A percentile compares a stretch with the other conserved stretches of the same genome.
These are phyloP conservation scores for Vigna mungo DNA, from an alignment of 306 rosid species.

Conservation along the genomic window DNA sequence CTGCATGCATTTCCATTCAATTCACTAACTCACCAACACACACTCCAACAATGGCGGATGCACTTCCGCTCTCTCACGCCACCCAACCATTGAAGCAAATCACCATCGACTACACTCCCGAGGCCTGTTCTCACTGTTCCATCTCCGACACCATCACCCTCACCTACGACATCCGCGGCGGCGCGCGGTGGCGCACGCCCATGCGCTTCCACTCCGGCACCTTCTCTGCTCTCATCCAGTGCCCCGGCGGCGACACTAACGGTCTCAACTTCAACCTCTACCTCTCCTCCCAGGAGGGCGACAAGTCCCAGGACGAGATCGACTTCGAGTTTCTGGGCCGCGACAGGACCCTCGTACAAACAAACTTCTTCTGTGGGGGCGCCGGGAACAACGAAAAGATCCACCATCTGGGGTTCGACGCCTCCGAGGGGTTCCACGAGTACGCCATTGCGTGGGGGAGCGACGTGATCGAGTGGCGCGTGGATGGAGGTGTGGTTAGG, in stretches of 20 bases:
- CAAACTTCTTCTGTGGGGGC: constrained; percentile 53
- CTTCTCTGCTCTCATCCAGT: constrained; percentile 57
- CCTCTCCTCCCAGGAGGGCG: constrained; percentile 71
- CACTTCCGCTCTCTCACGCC: constrained; percentile 40
- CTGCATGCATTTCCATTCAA: background rate
- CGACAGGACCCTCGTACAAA: constrained; percentile 56
- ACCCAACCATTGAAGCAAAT: constrained; percentile 61
- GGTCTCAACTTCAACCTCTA: constrained; percentile 77
- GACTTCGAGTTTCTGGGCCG: constrained; percentile 73
- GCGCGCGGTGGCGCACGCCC: constrained; percentile 67
- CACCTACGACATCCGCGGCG: constrained; percentile 76
- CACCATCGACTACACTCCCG: constrained; percentile 66
- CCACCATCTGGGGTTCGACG: constrained; percentile 60
- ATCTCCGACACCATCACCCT: constrained; percentile 61
- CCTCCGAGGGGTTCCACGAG: constrained; percentile 63
- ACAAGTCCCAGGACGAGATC: constrained; percentile 73
- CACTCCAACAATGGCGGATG: background rate
- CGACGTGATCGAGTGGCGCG: constrained; percentile 57
- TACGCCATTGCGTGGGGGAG: constrained; percentile 58
- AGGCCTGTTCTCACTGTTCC: constrained; percentile 65
- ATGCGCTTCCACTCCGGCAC: constrained; percentile 61
- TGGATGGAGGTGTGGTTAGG: constrained; percentile 66
- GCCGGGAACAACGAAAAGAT: constrained; percentile 53
- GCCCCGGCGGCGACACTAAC: constrained; percentile 59
- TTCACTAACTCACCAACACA: background rate